Percentiles rank a stretch among this genome's conserved stretches.
phyloP scores from a whole-genome alignment of 2,329 filamentous ascomycete species.

The Aspergillus sojae region DNA sequence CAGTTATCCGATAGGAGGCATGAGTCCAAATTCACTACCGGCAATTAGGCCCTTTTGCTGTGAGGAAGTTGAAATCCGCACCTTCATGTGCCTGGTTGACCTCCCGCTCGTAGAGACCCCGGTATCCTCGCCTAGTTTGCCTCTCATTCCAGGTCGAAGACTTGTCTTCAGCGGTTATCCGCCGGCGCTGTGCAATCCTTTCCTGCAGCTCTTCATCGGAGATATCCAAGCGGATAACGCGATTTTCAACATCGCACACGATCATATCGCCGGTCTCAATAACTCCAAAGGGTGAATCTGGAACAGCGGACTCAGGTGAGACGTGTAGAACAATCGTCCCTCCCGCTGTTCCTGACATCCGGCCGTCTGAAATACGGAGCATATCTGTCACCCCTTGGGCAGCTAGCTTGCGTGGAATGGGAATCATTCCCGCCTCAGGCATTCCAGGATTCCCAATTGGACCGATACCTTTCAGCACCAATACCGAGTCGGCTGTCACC shows the following conservation, averaged over 20 bases:
- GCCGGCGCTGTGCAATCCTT: constrained; percentile 33
- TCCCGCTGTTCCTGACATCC: constrained; percentile 60
- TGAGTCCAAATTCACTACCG: background rate
- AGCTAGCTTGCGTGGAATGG: constrained; percentile 53
- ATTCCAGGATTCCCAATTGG: constrained; percentile 57
- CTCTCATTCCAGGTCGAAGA: constrained; percentile 21
- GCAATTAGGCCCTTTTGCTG: constrained; percentile 18
- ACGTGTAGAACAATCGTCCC: constrained; percentile 59
- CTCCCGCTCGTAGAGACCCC: constrained; percentile 45
- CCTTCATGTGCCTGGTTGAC: constrained; percentile 48
- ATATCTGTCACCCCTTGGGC: constrained; percentile 54
- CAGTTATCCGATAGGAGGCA: background rate
- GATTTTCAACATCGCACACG: constrained; percentile 47
- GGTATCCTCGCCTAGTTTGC: constrained; percentile 39
- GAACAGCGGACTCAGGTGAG: constrained; percentile 54
- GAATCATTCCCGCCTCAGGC: constrained; percentile 57
- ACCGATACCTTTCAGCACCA: constrained; percentile 54
- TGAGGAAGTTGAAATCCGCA: constrained; percentile 44
- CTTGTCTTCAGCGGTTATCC: background rate
- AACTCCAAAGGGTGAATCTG: constrained; percentile 52
- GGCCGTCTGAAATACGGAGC: constrained; percentile 56
- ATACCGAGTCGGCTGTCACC: constrained; percentile 49
- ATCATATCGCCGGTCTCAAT: constrained; percentile 54
- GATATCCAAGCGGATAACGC: constrained; percentile 47
- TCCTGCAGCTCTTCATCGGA: constrained; percentile 44